These are phyloP conservation scores for Carex pumila DNA, from an alignment of 176 grass and related monocot genomes.

Conservation along the genomic window DNA sequence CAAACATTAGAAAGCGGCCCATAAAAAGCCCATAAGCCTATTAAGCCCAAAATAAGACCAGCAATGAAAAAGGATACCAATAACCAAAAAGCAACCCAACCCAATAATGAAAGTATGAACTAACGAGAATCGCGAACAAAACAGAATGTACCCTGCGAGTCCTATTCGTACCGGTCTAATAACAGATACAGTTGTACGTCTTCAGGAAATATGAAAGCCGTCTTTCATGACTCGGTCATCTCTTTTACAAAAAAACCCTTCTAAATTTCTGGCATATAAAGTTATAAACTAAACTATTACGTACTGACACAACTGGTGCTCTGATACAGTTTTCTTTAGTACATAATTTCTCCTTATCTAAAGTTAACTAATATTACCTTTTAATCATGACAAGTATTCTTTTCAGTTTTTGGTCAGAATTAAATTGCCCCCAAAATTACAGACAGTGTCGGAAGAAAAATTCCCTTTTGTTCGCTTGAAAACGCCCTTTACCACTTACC, in stretches of 20 bases:
- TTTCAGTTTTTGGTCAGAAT: background rate
- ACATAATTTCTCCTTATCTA: background rate
- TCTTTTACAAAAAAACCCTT: background rate
- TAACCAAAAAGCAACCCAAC: background rate
- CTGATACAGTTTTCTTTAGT: background rate
- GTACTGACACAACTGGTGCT: background rate
- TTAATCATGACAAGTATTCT: background rate
- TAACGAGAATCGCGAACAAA: background rate
- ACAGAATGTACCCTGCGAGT: background rate
- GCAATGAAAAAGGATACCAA: too few species aligned
- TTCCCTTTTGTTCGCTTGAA: background rate
- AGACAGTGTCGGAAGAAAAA: background rate
- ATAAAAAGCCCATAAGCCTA: background rate
- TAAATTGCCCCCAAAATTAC: background rate
- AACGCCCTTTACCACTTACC: background rate
- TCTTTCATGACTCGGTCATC: background rate
- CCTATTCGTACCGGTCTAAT: background rate
- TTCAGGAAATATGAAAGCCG: background rate
- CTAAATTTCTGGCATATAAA: background rate
- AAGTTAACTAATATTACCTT: background rate
- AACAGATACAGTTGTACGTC: background rate
- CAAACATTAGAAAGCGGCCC: background rate
- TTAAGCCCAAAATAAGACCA: background rate
- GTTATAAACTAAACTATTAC: background rate
- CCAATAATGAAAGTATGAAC: background rate